A percentile compares a stretch with the other conserved stretches of the same genome.
phyloP scores from a whole-genome alignment of 2,329 filamentous ascomycete genomes.

The Aspergillus viridinutans region DNA sequence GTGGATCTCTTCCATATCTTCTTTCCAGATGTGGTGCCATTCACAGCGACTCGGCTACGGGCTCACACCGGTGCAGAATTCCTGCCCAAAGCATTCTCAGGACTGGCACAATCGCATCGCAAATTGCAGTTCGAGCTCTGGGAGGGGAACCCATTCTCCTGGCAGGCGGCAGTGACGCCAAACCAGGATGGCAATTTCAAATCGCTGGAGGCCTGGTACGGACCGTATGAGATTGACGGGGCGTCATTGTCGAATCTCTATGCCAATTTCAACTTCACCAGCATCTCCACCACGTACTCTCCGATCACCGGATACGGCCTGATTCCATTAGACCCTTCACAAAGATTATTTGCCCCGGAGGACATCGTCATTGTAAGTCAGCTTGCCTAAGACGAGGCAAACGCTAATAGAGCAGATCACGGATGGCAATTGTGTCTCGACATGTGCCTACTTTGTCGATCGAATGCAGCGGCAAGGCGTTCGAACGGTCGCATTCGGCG shows the following conservation, averaged over 20 bases:
- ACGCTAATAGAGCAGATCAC: slow-evolving; percentile 34
- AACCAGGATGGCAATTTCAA: slow-evolving; percentile 33
- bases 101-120: background rate
- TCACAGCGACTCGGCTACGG: slow-evolving; percentile 46
- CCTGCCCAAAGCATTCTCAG: slow-evolving; percentile 25
- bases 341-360: slow-evolving; percentile 25
- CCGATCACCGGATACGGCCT: slow-evolving; percentile 25
- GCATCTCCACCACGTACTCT: slow-evolving; percentile 12
- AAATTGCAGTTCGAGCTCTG: background rate
- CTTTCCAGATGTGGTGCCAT: slow-evolving; percentile 46
- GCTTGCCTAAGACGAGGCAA: background rate
- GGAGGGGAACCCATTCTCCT: background rate
- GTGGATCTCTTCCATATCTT: slow-evolving; percentile 52
- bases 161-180: slow-evolving; percentile 17
- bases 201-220: slow-evolving; percentile 43
- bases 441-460: slow-evolving; percentile 56
- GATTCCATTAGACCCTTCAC: slow-evolving; percentile 14
- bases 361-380: slow-evolving; percentile 31
- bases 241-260: slow-evolving; percentile 20
- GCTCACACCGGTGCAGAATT: slow-evolving; percentile 40
- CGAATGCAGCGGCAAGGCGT: slow-evolving; percentile 53
- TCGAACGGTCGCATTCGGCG: slow-evolving; percentile 57
- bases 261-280: slow-evolving; percentile 24
- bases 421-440: slow-evolving; percentile 57
- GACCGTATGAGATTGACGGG: slow-evolving; percentile 25